phyloP scores from a whole-genome alignment of 495 filamentous ascomycete species.

The Penicillium ucsense region DNA sequence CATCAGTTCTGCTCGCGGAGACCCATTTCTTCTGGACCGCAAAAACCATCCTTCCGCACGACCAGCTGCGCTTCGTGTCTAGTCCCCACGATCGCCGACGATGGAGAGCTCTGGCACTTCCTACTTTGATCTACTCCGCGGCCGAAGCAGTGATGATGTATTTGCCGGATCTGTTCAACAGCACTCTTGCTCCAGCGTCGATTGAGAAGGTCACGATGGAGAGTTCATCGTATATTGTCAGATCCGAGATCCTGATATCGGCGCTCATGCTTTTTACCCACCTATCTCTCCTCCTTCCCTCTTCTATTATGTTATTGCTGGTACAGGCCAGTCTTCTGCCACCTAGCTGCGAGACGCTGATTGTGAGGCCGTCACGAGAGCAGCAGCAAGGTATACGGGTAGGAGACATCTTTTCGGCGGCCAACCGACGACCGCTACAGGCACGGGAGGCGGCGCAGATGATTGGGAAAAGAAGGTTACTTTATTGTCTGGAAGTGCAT shows the following conservation, averaged over 20 bases:
- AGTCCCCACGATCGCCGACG: not conserved
- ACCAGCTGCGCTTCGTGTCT: not conserved
- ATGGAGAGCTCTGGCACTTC: not conserved
- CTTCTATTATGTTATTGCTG: not conserved
- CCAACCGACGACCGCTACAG: not conserved
- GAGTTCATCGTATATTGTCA: not conserved
- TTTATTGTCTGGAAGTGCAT: constrained; percentile 1
- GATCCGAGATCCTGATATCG: constrained; percentile 2
- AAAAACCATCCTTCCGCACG: not conserved
- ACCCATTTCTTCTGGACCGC: constrained; percentile 1
- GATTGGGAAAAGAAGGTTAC: not conserved
- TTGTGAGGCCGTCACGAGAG: not conserved
- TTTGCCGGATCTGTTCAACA: not conserved
- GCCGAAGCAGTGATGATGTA: not conserved
- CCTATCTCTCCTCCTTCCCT: constrained; percentile 1
- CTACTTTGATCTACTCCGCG: not conserved
- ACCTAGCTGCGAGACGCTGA: not conserved
- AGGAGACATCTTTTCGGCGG: not conserved
- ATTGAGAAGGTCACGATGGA: not conserved
- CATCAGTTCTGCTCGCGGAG: constrained; percentile 1
- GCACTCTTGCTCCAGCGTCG: not conserved
- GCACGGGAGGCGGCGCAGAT: not conserved
- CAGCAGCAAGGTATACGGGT: not conserved
- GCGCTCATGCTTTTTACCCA: constrained; percentile 1
- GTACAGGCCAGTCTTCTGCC: not conserved